A percentile compares a stretch with the other conserved stretches of the same genome.
Evolutionary conservation across 176 grass and related monocot species (phyloP).

Genomic region (Aegilops sharonensis): DNA sequence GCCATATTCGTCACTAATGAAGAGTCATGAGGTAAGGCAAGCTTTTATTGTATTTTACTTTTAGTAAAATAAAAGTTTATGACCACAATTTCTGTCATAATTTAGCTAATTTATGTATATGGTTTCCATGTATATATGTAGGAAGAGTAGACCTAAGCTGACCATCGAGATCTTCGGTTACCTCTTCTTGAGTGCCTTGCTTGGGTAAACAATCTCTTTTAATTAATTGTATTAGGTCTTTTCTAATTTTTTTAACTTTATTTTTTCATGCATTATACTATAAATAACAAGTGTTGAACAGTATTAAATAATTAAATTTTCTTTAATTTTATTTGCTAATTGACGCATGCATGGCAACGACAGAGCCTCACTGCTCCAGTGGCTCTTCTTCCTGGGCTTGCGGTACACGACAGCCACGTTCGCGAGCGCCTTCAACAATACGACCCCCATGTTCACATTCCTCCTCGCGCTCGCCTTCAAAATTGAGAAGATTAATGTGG

Average conservation of each 20-base stretch:
- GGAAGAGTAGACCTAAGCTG: slow-evolving; percentile 80
- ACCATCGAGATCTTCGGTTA: slow-evolving; percentile 32
- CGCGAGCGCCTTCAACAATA: slow-evolving; percentile 62
- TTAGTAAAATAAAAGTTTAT: neutral
- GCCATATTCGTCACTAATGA: no score
- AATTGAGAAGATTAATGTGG: neutral
- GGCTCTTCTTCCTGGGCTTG: slow-evolving; percentile 51
- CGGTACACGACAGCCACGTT: slow-evolving; percentile 55
- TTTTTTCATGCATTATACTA: no score
- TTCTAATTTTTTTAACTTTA: no score
- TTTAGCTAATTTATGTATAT: no score
- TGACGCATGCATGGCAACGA: neutral
- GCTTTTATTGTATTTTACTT: no score
- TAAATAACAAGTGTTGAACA: neutral
- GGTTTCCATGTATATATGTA: neutral
- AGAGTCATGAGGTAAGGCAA: no score
- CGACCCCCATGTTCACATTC: slow-evolving; percentile 53
- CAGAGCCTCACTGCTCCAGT: slow-evolving; percentile 57
- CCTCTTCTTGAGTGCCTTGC: no score
- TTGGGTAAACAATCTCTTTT: slow-evolving; percentile 36
- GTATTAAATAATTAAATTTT: neutral
- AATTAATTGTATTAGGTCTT: no score
- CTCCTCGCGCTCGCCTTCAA: slow-evolving; percentile 42
- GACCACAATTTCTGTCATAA: neutral
- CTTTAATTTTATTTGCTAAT: neutral